These are phyloP conservation scores for Suillus tomentosus DNA, from an alignment of 768 basidiomycete species.

Conservation along the genomic window DNA sequence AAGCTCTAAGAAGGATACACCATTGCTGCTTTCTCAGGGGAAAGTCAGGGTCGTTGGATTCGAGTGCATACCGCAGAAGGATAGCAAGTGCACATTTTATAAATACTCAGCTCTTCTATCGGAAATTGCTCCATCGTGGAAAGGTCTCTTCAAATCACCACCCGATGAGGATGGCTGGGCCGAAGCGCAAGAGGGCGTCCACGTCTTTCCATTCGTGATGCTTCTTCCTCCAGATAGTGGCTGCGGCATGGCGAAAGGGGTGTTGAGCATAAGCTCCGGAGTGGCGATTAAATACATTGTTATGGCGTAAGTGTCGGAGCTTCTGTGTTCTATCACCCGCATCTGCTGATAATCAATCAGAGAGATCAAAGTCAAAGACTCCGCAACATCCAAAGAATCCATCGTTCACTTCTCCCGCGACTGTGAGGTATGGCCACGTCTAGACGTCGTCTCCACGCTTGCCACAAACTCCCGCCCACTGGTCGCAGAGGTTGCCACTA, in stretches of 20 bases:
- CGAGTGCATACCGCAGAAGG: constrained; percentile 63
- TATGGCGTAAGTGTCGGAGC: constrained; percentile 58
- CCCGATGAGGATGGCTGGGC: constrained; percentile 65
- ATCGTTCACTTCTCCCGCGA: constrained; percentile 90
- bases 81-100: constrained; percentile 79
- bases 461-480: constrained; percentile 61
- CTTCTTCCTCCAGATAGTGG: constrained; percentile 56
- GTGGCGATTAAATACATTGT: constrained; percentile 75
- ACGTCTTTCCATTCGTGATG: constrained; percentile 74
- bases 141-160: constrained; percentile 44
- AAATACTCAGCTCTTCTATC: constrained; percentile 64
- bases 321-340: constrained; percentile 9
- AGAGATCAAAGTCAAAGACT: constrained; percentile 75
- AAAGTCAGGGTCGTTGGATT: constrained; percentile 86
- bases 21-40: constrained; percentile 68
- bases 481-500: constrained; percentile 54
- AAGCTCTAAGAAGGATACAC: constrained; percentile 52
- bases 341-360: constrained; percentile 35
- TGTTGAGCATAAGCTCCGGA: constrained; percentile 55
- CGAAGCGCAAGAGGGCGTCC: constrained; percentile 62
- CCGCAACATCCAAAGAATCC: constrained; percentile 57
- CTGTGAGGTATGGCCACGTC: constrained; percentile 76
- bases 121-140: constrained; percentile 47
- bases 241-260: constrained; percentile 61
- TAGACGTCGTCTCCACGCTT: constrained; percentile 63